Base-by-base conservation (phyloP, 225 moss, liverwort and hornwort genomes). In the Physcomitrium patens region DNA sequence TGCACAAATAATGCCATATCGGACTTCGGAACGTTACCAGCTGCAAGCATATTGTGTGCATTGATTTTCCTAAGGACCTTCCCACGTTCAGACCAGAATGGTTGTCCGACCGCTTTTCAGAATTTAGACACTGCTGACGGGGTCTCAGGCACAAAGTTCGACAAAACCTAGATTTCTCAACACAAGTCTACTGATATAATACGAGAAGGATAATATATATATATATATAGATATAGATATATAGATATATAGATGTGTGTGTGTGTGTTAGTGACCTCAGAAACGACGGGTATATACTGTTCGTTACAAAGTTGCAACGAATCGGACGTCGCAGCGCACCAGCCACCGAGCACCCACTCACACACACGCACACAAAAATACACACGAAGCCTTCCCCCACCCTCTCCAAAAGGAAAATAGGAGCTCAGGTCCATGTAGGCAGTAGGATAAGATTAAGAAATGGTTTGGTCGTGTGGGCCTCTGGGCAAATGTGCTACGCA, bases 31-130 rank as follows among this genome's bases (percentile, higher is more conserved):
- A 53, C 72, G 61, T 27, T 55, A 24, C 63, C 28, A 47, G 45
- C 50, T 54, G 43, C 15, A 24, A 64, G 42, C 5, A n/a, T 45
- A 18, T 37, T 26, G 49, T 46, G 5, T 53, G 60, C 31, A 37
- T 37, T 37, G 31, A 37, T 37, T 27, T 77, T 82, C 74, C 62
- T 31, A 23, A 58, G 49, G 67, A 65, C 60, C 37, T 77, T 78
- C 81, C 64, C 0, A 3, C n/a, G 37, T 65, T 60, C 59, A 60
- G 81, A 68, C 71, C 74, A 78, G 57, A 7, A 71, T 71, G 71
- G 71, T 42, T 26, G 28, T 20, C 23, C 42, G 12, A 24, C 59
- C 57, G 26, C 72, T 67, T 78, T 73, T 65, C 57, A 71, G 73
- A 67, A 63, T 73, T 65, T 52, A 46, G 50, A 62, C 31, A 7